Conservation (phyloP, 2,329 filamentous ascomycete genomes). For the Cladosporium sp. region DNA sequence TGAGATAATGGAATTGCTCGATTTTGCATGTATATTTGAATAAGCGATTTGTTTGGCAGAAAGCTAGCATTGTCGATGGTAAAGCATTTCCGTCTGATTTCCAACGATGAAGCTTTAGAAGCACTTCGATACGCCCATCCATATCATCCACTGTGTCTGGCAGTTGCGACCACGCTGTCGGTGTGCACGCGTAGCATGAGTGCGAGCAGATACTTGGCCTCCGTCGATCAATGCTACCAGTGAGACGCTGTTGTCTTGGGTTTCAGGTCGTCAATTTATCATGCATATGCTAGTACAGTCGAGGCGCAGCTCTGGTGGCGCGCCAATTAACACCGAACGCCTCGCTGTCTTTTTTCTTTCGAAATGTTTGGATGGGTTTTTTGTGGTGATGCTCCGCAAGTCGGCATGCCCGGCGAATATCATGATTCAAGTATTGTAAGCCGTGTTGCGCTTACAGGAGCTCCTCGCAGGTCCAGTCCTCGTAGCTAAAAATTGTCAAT, state of each 20-base stretch:
- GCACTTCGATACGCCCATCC: not conserved
- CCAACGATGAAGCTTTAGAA: not conserved
- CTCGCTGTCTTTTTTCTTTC: slow-evolving; percentile 21
- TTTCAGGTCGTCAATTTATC: slow-evolving; percentile 11
- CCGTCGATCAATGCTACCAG: not conserved
- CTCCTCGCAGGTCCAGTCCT: slow-evolving; percentile 99
- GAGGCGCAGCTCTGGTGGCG: slow-evolving; percentile 10
- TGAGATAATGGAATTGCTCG: not conserved
- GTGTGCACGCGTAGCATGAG: not conserved
- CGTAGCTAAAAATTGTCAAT: slow-evolving; percentile 63
- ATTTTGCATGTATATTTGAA: not conserved
- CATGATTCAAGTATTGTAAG: not conserved
- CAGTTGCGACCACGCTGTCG: not conserved
- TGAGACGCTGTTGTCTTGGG: not conserved
- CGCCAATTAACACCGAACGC: slow-evolving; percentile 22
- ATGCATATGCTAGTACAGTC: slow-evolving; percentile 18
- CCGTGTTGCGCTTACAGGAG: slow-evolving; percentile 61
- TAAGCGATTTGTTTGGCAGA: not conserved
- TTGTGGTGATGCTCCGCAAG: not conserved
- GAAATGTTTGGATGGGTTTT: not conserved
- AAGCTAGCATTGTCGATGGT: not conserved
- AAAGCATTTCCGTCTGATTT: not conserved
- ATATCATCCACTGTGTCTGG: not conserved
- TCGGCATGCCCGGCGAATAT: not conserved
- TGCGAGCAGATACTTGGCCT: not conserved